phyloP scores from a whole-genome alignment of 176 grass and related monocot species.

The Aechmea fasciata region DNA sequence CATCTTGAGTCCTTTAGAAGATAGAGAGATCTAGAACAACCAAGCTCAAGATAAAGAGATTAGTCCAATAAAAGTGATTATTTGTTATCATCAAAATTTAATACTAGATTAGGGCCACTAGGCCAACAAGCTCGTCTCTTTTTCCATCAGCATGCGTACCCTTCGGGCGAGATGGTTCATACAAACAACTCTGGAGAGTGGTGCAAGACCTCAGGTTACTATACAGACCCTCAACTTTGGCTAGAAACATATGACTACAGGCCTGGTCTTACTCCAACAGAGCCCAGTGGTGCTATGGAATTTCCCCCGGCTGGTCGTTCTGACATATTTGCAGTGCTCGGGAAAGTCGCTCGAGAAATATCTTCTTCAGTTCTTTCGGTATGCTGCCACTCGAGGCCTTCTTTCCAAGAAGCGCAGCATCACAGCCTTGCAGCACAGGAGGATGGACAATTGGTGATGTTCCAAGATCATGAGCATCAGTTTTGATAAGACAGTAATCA shows the following conservation, averaged over 20 bases:
- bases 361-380: constrained; percentile 83
- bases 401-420: constrained; percentile 45
- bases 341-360: constrained; percentile 63
- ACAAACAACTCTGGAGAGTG: constrained; percentile 40
- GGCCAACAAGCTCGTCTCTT: constrained; percentile 51
- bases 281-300: constrained; percentile 31
- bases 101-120: no score
- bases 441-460: constrained; percentile 40
- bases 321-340: constrained; percentile 68
- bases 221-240: constrained; percentile 55
- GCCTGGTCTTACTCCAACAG: constrained; percentile 47
- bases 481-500: constrained; percentile 77
- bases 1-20: no score
- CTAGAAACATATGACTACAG: constrained; percentile 77
- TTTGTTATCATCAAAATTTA: no score
- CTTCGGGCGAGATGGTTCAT: constrained; percentile 24
- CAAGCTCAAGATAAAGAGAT: no score
- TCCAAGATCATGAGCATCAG: constrained; percentile 50
- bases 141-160: constrained; percentile 57
- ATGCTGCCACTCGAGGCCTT: constrained; percentile 68
- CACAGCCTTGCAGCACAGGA: constrained; percentile 32
- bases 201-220: constrained; percentile 78
- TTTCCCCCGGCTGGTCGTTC: constrained; percentile 49
- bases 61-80: no score
- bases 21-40: no score